A percentile compares a stretch with the other conserved stretches of the same genome.
These are phyloP conservation scores for Glomus cerebriforme DNA, from an alignment of 192 early-diverging fungal genomes.

Conservation along the genomic window DNA sequence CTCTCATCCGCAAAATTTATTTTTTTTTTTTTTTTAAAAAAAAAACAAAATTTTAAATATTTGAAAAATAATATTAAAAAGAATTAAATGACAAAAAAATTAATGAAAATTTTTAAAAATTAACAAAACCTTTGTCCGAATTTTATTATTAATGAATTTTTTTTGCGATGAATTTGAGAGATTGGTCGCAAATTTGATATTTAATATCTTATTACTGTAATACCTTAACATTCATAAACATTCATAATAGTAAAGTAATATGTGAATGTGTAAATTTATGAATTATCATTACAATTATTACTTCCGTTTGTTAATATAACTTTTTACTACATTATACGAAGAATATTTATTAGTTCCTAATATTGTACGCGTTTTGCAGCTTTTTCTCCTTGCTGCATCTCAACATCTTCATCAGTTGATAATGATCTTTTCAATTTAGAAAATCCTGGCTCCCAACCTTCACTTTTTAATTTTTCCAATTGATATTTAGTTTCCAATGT, in stretches of 20 bases:
- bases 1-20: neutral
- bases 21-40: neutral
- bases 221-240: too few species aligned
- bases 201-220: too few species aligned
- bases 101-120: too few species aligned
- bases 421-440: conserved; percentile 17
- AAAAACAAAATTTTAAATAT: neutral
- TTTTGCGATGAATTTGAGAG: neutral
- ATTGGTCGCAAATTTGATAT: too few species aligned
- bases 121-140: neutral
- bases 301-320: too few species aligned
- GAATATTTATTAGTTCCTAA: neutral
- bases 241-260: too few species aligned
- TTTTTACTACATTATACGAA: neutral
- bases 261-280: neutral
- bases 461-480: conserved; percentile 25
- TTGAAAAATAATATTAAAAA: neutral
- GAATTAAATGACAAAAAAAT: too few species aligned
- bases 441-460: conserved; percentile 22
- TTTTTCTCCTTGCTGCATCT: neutral
- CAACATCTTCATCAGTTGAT: neutral
- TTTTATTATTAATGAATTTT: neutral
- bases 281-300: too few species aligned
- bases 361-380: neutral
- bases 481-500: conserved; percentile 28